These are phyloP conservation scores for Hyphopichia burtonii DNA, from an alignment of 1,139 yeast species.

Conservation along the genomic window DNA sequence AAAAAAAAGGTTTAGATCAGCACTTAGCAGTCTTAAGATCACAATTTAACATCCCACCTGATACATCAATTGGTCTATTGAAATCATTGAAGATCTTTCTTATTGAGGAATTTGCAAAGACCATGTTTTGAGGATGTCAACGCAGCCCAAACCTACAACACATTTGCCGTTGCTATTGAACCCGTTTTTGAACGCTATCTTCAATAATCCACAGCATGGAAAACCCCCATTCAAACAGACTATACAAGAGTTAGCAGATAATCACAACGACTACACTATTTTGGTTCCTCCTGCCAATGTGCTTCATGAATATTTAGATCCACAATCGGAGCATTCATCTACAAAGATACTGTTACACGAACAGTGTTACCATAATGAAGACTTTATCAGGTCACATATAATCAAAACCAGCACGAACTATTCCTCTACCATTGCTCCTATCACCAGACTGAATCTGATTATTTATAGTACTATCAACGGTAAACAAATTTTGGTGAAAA, in stretches of 20 bases:
- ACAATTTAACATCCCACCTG: background rate
- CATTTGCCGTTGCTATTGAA: conserved; percentile 50
- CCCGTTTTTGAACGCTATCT: conserved; percentile 65
- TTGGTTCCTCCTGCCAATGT: conserved; percentile 60
- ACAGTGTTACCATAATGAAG: conserved; percentile 57
- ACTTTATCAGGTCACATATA: conserved; percentile 72
- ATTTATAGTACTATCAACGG: conserved; percentile 60
- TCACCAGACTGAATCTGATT: conserved; percentile 42
- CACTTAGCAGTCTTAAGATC: background rate
- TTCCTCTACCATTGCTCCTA: conserved; percentile 35
- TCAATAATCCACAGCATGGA: conserved; percentile 61
- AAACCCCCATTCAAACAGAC: conserved; percentile 53
- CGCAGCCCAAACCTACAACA: conserved; percentile 5
- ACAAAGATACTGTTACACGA: conserved; percentile 45
- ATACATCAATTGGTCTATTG: background rate
- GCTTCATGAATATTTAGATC: conserved; percentile 52
- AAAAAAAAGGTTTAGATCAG: background rate
- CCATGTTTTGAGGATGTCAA: conserved; percentile 1
- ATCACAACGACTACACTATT: conserved; percentile 52
- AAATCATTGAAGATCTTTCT: too few relatives aligned
- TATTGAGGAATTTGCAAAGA: background rate
- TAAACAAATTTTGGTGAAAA: conserved; percentile 56
- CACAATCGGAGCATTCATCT: conserved; percentile 32
- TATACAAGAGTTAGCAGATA: conserved; percentile 35
- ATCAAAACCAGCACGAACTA: conserved; percentile 37